Evolutionary conservation across 345 rosid genomes (phyloP), one percentile per base, ranked within the genome.

Genomic region (Sapria himalayana): DNA sequence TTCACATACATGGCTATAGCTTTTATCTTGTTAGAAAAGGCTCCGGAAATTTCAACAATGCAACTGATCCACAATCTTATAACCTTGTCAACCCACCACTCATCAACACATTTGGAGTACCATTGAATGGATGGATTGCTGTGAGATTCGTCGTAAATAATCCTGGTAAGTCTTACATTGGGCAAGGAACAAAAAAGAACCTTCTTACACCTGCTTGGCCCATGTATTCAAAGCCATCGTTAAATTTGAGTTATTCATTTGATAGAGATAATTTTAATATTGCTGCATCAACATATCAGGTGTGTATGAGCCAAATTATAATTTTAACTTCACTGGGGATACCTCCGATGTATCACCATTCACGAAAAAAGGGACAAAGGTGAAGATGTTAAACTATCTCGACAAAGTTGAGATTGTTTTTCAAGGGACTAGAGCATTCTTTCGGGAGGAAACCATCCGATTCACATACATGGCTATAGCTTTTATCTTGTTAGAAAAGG

Each of bases 1-100:
- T 68, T 52, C 74, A 69, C 49, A 16, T 64, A 1, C 74, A 69
- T 21, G 73, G 69, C 1, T 54, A 22, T 22, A 63, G 61, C 54
- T 63, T 67, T 56, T 67, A 56, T 41, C 29, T 69, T 40, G 70
- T 69, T 8, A 70, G 74, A 1, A 38, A 19, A 5, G 70, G 62
- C 1, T 2, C 12, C 1, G 74, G 70, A 22, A 64, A 64, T 29
- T 69, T 59, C 43, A 38, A 69, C 49, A 32, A 43, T 2, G 22
- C 19, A 1, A 58, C 52, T 2, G 44, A 50, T 29, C 65, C 65
- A 4, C n/a, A 15, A 2, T 11, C 38, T 7, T 67, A 51, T 21
- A 67, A 67, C 23, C 23, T 58, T 37, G 21, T 25, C 14, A 67
- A 68, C 20, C 74, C 74, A 4, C 74, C 70, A 0, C 37, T 35